Base-by-base conservation (phyloP, 2,329 filamentous ascomycete genomes). In the Gaeumannomyces tritici region DNA sequence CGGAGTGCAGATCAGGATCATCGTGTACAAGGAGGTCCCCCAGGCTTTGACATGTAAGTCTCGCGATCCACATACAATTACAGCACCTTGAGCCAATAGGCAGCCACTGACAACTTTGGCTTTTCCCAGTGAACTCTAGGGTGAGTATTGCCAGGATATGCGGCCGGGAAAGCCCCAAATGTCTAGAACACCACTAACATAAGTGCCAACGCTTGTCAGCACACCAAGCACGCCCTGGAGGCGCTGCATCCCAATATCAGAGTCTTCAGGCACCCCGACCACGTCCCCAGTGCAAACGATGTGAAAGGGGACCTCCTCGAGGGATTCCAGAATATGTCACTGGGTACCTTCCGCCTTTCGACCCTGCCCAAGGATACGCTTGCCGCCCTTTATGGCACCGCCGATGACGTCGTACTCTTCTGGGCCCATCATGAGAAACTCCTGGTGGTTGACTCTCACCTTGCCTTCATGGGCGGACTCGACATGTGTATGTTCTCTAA, bases 351-450 rank as follows among this genome's bases (percentile, higher is more conserved):
- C 81, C 72, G 79, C 59, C 73, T 87, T 0, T 82, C 86, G 24
- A 88, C 87, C 68, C 79, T 92, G 56, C 89, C 90, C 0, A 80
- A 81, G 28, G 89, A 95, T 69, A 83, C 89, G 1, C 71, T 96
- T 59, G 90, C 91, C 71, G 85, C 87, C 0, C 75, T 96, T 1
- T 96, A 96, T 70, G 93, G 93, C 62, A 88, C 90, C 60, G 85
- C 85, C 42, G 89, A 92, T 35, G 91, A 89, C 67, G 85, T 92
- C 1, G 89, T 96, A 13, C 77, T 96, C 1, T 96, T 91, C 75
- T 96, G 92, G 92, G 91, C 91, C 3, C 92, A 96, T 69, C 92
- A 96, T 68, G 92, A 97, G 76, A 97, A 97, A 75, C 82, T 96
- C 0, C 91, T 90, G 67, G 72, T 96, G 2, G 77, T 97, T 21